phyloP scores from a whole-genome alignment of 352 stramenopile species.

The Phytophthora quininea region DNA sequence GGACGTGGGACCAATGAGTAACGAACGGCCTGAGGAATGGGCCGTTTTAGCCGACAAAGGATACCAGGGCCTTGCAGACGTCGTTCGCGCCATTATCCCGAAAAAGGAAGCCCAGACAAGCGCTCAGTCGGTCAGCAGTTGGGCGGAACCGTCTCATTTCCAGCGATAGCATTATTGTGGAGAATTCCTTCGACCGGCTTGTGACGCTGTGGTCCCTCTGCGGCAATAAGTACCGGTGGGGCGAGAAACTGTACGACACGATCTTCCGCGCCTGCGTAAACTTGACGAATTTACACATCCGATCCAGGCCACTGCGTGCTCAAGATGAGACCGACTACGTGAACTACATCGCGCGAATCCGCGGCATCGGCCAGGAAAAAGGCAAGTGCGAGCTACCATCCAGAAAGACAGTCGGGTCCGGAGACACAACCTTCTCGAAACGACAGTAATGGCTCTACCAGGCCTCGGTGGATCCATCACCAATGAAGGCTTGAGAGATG shows the following conservation, averaged over 20 bases:
- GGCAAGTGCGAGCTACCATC: neutral
- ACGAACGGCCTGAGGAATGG: neutral
- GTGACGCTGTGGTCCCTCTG: neutral
- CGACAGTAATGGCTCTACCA: too few species aligned
- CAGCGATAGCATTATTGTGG: slow-evolving; percentile 1
- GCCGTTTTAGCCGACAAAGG: slow-evolving; percentile 1
- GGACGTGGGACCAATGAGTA: neutral
- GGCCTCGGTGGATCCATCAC: too few species aligned
- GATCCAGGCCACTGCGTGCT: neutral
- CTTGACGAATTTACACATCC: neutral
- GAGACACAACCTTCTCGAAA: too few species aligned
- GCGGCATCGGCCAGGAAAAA: neutral
- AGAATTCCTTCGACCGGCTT: neutral
- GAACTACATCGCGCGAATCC: neutral
- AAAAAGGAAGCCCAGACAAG: slow-evolving; percentile 1
- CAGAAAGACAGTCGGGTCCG: too few species aligned
- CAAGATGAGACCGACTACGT: neutral
- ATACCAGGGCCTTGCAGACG: neutral
- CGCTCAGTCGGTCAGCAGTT: neutral
- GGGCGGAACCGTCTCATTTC: neutral
- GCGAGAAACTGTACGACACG: neutral
- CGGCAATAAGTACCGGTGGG: neutral
- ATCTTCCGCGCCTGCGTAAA: neutral
- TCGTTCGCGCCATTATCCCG: neutral
- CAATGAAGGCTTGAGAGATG: too few species aligned